Evolutionary conservation across 2,329 filamentous ascomycete genomes (phyloP).

Genomic region (Pyrenophora teres): DNA sequence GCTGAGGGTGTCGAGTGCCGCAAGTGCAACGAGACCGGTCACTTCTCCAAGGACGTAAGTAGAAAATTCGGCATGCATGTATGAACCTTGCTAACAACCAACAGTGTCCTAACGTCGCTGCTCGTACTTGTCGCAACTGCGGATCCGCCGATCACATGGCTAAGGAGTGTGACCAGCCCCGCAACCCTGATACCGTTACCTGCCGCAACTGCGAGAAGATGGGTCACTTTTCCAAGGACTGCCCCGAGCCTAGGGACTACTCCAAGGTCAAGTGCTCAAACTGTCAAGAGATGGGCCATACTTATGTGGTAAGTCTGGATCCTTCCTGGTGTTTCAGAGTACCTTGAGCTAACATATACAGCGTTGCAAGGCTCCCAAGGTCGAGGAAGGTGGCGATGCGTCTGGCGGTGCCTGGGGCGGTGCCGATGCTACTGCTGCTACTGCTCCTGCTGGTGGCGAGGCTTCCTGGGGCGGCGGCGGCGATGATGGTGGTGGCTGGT

Average conservation of each 20-base stretch:
- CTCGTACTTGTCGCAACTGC: constrained; percentile 45
- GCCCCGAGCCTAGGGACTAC: constrained; percentile 62
- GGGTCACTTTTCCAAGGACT: constrained; percentile 63
- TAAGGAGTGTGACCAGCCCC: constrained; percentile 45
- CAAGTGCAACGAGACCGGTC: constrained; percentile 62
- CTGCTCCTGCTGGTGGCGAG: constrained; percentile 21
- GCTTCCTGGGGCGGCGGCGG: constrained; percentile 19
- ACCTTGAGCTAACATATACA: constrained; percentile 19
- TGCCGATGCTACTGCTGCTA: constrained; percentile 7
- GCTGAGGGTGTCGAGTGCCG: constrained; percentile 66
- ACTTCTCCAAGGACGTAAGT: constrained; percentile 44
- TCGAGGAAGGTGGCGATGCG: constrained; percentile 22
- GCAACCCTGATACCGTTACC: constrained; percentile 46
- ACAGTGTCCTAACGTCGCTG: constrained; percentile 41
- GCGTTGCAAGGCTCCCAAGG: constrained; percentile 40
- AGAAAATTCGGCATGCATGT: neutral
- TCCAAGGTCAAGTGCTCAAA: constrained; percentile 54
- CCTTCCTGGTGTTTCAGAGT: neutral
- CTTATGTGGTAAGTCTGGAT: constrained; percentile 30
- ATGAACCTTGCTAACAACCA: constrained; percentile 18
- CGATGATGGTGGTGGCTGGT: constrained; percentile 13
- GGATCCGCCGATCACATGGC: constrained; percentile 44
- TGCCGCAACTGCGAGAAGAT: constrained; percentile 69
- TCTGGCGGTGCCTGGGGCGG: constrained; percentile 18
- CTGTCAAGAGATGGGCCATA: constrained; percentile 50